Evolutionary conservation across 148 eudicot genomes (phyloP).

Genomic region (Chenopodium formosanum): DNA sequence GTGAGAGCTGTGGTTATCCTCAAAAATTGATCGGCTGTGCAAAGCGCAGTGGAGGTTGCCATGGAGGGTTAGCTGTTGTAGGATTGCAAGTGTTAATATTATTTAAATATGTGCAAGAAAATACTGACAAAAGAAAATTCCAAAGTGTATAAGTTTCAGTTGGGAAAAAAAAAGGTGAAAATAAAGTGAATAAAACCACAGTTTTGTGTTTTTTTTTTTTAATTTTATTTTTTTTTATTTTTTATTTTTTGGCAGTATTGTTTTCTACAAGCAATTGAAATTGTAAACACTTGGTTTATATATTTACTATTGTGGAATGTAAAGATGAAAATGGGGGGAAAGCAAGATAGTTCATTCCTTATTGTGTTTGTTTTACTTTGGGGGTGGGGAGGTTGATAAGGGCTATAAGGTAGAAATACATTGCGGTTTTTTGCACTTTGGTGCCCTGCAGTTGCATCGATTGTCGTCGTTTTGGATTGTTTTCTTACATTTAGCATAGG

Average conservation of each 20-base stretch:
- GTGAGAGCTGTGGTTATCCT: slow-evolving; percentile 40
- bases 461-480: no score
- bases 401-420: no score
- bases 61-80: slow-evolving; percentile 34
- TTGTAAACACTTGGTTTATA: slow-evolving; percentile 35
- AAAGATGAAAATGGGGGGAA: background rate
- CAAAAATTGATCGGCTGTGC: slow-evolving; percentile 43
- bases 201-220: slow-evolving; percentile 18
- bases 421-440: no score
- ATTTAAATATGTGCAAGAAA: slow-evolving; percentile 18
- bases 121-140: slow-evolving; percentile 20
- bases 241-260: slow-evolving; percentile 18
- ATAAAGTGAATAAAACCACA: slow-evolving; percentile 32
- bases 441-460: no score
- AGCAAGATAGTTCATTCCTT: background rate
- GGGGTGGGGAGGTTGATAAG: no score
- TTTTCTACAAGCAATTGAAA: slow-evolving; percentile 27
- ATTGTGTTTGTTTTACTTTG: no score
- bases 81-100: slow-evolving; percentile 34
- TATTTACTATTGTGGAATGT: slow-evolving; percentile 14
- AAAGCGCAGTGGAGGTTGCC: slow-evolving; percentile 57
- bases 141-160: slow-evolving; percentile 19
- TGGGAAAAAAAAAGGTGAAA: slow-evolving; percentile 12
- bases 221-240: background rate
- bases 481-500: no score